Evolutionary conservation across 2,329 filamentous ascomycete genomes (phyloP).

Genomic region (Aspergillus texensis): DNA sequence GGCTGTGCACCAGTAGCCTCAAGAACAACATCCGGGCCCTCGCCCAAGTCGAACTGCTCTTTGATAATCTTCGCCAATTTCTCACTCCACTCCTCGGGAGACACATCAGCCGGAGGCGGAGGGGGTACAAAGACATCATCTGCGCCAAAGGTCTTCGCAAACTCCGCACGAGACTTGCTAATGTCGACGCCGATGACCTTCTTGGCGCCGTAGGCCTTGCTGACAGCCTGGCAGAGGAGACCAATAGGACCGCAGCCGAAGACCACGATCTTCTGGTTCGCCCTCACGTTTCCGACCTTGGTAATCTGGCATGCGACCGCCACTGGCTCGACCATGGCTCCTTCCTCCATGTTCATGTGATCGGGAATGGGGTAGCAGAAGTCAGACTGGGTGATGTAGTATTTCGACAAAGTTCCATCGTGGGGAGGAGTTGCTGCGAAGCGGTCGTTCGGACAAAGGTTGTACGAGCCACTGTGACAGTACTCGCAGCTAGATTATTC

Average conservation of each 20-base stretch:
- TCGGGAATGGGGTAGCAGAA: conserved; percentile 52
- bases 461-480: conserved; percentile 27
- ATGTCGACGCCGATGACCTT: conserved; percentile 54
- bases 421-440: conserved; percentile 56
- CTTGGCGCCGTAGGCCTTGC: conserved; percentile 49
- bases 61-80: conserved; percentile 46
- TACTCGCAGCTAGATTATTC: conserved; percentile 19
- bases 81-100: conserved; percentile 44
- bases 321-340: conserved; percentile 56
- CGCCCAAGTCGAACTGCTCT: conserved; percentile 40
- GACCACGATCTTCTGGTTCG: conserved; percentile 50
- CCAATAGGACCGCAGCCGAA: conserved; percentile 57
- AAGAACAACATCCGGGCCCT: conserved; percentile 54
- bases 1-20: conserved; percentile 53
- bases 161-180: conserved; percentile 42
- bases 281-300: conserved; percentile 44
- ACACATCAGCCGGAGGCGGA: conserved; percentile 40
- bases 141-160: conserved; percentile 50
- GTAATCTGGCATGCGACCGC: conserved; percentile 55
- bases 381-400: conserved; percentile 51
- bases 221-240: conserved; percentile 50
- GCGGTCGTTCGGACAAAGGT: conserved; percentile 17
- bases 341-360: conserved; percentile 53
- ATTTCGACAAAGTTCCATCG: conserved; percentile 54
- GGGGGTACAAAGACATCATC: conserved; percentile 38